Base-by-base conservation (phyloP, 306 rosid species). In the Cucumis hystrix region DNA sequence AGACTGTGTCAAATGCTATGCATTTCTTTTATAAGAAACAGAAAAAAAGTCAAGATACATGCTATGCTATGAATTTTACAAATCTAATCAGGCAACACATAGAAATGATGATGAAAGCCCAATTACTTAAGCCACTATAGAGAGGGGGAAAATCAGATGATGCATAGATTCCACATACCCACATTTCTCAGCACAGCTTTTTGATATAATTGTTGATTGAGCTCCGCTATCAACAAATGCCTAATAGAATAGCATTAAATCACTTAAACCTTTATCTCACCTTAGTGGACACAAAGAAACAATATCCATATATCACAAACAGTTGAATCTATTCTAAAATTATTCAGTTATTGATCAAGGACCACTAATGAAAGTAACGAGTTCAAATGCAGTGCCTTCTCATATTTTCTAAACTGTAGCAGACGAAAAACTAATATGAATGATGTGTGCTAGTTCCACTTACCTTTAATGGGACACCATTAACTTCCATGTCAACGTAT, bases 221-320 rank as follows among this genome's bases (percentile, higher is more conserved):
- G 99, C 99, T 84, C 99, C 99, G 79, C 99, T 95, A 76, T 95
- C 99, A 73, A 95, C 98, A 87, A 95, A 95, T 83, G 99, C 99
- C 99, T 95, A 86, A 80, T 78, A 66, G 72, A 80, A 78, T 80
- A 59, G 16, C 61, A 77, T 77, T 55, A 1, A 21, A 61, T 8
- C 54, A 41, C 28, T 69, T 78, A 64, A 47, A 68, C 40, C 54
- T 43, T 43, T 21, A 13, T 23, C 40, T 40, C 33, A 11, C 61
- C 45, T 21, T 16, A 49, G 76, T 70, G 0, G 52, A 23, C 45
- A 6, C 4, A 23, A 45, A 25, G 17, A 30, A 71, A 74, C 11
- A 45, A 39, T 55, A 33, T 28, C 54, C 37, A 57, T 39, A n/a
- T 71, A 70, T 8, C 28, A 43, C 39, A 66, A 54, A 75, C 51